phyloP scores from a whole-genome alignment of 2,329 filamentous ascomycete species.

The Epichloe scottii region DNA sequence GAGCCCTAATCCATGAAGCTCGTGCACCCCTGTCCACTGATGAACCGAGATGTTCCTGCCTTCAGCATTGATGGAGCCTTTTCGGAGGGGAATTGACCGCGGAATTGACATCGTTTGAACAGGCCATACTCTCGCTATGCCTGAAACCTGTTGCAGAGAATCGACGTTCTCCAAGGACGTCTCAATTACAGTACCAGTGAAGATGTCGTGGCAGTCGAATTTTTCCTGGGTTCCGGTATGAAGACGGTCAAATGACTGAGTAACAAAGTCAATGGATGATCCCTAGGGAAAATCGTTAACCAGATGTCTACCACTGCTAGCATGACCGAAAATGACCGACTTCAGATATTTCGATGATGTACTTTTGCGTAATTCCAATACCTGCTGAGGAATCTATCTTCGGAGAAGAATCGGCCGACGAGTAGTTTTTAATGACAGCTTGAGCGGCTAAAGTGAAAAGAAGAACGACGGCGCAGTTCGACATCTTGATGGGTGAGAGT shows the following conservation, averaged over 20 bases:
- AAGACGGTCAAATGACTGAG: constrained; percentile 12
- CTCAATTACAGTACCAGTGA: constrained; percentile 23
- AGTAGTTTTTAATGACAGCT: background rate
- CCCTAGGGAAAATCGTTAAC: constrained; percentile 4
- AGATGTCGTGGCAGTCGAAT: constrained; percentile 24
- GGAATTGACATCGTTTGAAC: constrained; percentile 14
- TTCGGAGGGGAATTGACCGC: background rate
- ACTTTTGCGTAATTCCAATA: constrained; percentile 12
- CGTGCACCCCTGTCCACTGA: constrained; percentile 25
- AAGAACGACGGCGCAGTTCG: background rate
- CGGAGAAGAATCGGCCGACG: background rate
- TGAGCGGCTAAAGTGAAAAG: background rate
- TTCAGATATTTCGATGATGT: constrained; percentile 13
- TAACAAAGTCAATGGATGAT: constrained; percentile 7
- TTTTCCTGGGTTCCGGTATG: constrained; percentile 11
- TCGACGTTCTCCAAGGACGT: constrained; percentile 20
- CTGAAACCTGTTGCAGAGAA: constrained; percentile 18
- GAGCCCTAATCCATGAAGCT: constrained; percentile 24
- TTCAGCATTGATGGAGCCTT: constrained; percentile 6
- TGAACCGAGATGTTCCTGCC: constrained; percentile 21
- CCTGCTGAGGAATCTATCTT: background rate
- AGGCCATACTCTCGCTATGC: constrained; percentile 26
- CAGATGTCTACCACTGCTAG: background rate
- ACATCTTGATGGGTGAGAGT: background rate
- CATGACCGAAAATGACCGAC: constrained; percentile 2